phyloP scores from a whole-genome alignment of 176 grass and related monocot species.

The Cymbopogon citratus region DNA sequence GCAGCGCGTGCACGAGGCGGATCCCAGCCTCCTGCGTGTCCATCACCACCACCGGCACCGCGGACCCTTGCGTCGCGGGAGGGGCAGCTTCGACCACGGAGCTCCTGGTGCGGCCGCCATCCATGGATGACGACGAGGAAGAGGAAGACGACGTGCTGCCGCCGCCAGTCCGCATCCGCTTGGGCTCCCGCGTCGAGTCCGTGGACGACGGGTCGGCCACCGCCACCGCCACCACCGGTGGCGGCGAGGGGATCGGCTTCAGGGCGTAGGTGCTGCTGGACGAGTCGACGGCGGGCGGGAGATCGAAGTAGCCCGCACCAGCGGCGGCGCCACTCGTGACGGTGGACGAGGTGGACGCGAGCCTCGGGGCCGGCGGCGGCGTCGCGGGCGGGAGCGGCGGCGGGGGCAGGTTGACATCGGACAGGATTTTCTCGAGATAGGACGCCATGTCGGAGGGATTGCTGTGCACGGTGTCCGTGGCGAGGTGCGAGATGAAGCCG shows the following conservation, averaged over 20 bases:
- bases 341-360: slow-evolving; percentile 26
- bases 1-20: slow-evolving; percentile 75
- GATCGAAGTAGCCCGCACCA: neutral
- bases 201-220: slow-evolving; percentile 29
- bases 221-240: neutral
- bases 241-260: slow-evolving; percentile 40
- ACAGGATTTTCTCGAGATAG: slow-evolving; percentile 86
- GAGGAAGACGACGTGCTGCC: slow-evolving; percentile 64
- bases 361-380: neutral
- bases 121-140: slow-evolving; percentile 62
- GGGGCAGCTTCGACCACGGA: slow-evolving; percentile 34
- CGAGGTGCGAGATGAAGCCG: slow-evolving; percentile 48
- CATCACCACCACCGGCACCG: slow-evolving; percentile 61
- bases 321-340: neutral
- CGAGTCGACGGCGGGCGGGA: slow-evolving; percentile 38
- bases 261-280: slow-evolving; percentile 48
- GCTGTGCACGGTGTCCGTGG: slow-evolving; percentile 79
- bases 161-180: slow-evolving; percentile 78
- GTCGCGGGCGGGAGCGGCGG: slow-evolving; percentile 43
- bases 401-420: slow-evolving; percentile 73
- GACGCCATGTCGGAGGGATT: slow-evolving; percentile 81
- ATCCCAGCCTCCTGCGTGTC: slow-evolving; percentile 87
- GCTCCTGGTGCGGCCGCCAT: slow-evolving; percentile 15
- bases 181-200: slow-evolving; percentile 48
- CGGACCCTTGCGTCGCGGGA: neutral